Percentiles rank a stretch among this genome's conserved stretches.
These are phyloP conservation scores for Trichomonascaceae sp. DNA, from an alignment of 1,139 yeast species.

Conservation along the genomic window DNA sequence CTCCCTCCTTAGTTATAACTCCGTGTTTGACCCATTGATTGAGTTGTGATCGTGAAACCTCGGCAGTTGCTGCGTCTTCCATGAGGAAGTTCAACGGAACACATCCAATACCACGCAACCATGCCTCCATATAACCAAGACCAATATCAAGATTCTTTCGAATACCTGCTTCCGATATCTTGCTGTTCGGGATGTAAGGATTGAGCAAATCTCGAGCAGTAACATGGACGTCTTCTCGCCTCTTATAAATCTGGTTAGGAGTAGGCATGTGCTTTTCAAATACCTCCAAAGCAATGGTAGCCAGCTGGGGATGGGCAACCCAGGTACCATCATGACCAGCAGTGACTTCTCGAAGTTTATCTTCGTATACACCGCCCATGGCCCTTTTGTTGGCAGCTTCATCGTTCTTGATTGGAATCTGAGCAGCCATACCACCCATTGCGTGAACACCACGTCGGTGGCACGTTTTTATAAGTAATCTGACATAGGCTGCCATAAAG, in stretches of 20 bases:
- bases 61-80: conserved; percentile 90
- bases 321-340: conserved; percentile 80
- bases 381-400: conserved; percentile 58
- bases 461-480: conserved; percentile 61
- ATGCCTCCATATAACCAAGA: conserved; percentile 72
- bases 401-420: conserved; percentile 69
- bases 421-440: conserved; percentile 85
- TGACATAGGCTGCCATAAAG: conserved; percentile 66
- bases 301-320: conserved; percentile 80
- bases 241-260: conserved; percentile 69
- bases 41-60: conserved; percentile 74
- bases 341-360: conserved; percentile 65
- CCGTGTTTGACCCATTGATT: conserved; percentile 84
- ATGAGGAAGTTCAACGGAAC: conserved; percentile 77
- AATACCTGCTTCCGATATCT: conserved; percentile 65
- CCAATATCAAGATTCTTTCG: conserved; percentile 68
- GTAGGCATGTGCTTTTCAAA: conserved; percentile 80
- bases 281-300: conserved; percentile 65
- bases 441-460: conserved; percentile 75
- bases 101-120: conserved; percentile 76
- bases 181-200: conserved; percentile 62
- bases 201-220: conserved; percentile 65
- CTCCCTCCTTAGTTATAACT: conserved; percentile 53
- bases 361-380: conserved; percentile 65
- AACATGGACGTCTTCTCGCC: conserved; percentile 42